Percentiles rank a stretch among this genome's conserved stretches.
phyloP scores from a whole-genome alignment of 306 rosid genomes.

The Vigna trinervia region DNA sequence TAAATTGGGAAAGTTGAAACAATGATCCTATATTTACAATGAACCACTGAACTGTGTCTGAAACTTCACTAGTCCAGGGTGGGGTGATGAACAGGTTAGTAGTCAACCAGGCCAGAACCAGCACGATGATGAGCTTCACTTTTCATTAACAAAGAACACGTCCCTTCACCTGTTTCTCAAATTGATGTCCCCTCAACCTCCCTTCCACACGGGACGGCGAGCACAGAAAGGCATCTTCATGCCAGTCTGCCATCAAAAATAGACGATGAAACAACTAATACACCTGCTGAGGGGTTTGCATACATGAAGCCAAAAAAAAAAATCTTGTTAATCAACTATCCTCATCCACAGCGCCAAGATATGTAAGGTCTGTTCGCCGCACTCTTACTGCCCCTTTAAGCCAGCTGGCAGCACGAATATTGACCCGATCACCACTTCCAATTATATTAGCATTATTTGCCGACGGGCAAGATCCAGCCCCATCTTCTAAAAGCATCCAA shows the following conservation, averaged over 20 bases:
- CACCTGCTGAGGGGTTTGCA: slow-evolving; percentile 59
- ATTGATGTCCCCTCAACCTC: slow-evolving; percentile 50
- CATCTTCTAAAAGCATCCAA: slow-evolving; percentile 92
- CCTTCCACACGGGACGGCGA: slow-evolving; percentile 44
- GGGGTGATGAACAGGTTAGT: slow-evolving; percentile 62
- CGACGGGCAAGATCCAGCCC: slow-evolving; percentile 85
- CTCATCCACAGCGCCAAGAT: slow-evolving; percentile 86
- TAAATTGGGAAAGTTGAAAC: slow-evolving; percentile 57
- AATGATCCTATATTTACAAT: slow-evolving; percentile 72
- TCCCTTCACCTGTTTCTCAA: slow-evolving; percentile 38
- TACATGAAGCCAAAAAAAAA: slow-evolving; percentile 47
- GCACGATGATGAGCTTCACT: slow-evolving; percentile 42
- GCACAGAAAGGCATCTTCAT: slow-evolving; percentile 51
- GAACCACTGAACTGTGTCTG: slow-evolving; percentile 51
- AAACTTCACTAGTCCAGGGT: slow-evolving; percentile 47
- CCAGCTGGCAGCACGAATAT: slow-evolving; percentile 85
- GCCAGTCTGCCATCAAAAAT: slow-evolving; percentile 49
- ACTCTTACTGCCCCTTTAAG: slow-evolving; percentile 91
- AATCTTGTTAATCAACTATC: slow-evolving; percentile 73
- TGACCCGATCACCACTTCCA: slow-evolving; percentile 74
- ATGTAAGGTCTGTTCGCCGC: slow-evolving; percentile 91
- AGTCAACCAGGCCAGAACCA: slow-evolving; percentile 51
- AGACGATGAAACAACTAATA: slow-evolving; percentile 25
- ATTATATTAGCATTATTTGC: slow-evolving; percentile 61
- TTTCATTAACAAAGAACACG: slow-evolving; percentile 39